Base-by-base conservation (phyloP, 1,284 basidiomycete genomes). In the Hymenochaete sp. region DNA sequence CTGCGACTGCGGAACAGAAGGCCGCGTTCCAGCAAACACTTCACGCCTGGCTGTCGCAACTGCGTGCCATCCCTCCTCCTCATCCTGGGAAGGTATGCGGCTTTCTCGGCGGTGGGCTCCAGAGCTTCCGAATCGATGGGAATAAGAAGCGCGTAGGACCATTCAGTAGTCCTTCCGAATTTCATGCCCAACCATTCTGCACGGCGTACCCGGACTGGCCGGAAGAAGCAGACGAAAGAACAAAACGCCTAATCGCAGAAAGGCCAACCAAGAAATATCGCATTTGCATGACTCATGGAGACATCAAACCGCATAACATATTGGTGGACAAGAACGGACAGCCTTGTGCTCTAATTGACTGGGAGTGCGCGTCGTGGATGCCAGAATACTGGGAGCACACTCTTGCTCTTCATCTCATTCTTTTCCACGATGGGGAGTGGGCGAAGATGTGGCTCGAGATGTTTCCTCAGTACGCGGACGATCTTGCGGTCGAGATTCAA, bases 311-410 rank as follows among this genome's bases (percentile, higher is more conserved):
- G 9, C 38, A 51, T 16, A 54, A 54, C 37, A 45, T 54, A 16
- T 43, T 54, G 13, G 46, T 54, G 13, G 50, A 52, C 31, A 39
- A 52, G 13, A 38, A 51, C 9, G 21, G 27, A 25, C 22, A 37
- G 13, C 41, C 47, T 2, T 26, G 33, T 33, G 53, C 49, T 9
- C 14, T 54, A 14, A 39, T 54, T 21, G 53, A 54, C 38, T 54
- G 53, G 50, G 53, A 49, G 16, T 44, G 41, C 26, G 32, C 46
- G n/a, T 44, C 50, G 29, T 54, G 49, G 53, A 45, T 54, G 50
- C 53, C 53, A 4, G 50, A 52, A 32, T 54, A 54, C 35, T 54
- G 53, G 53, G 42, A 52, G 16, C 22, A 11, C 8, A 43, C 41
- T 9, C 14, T 14, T 16, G n/a, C 10, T 26, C 14, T 40, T 8